A percentile compares a stretch with the other conserved stretches of the same genome.
These are phyloP conservation scores for Boletus rubroflammeus DNA, from an alignment of 768 basidiomycete genomes.

Conservation along the genomic window DNA sequence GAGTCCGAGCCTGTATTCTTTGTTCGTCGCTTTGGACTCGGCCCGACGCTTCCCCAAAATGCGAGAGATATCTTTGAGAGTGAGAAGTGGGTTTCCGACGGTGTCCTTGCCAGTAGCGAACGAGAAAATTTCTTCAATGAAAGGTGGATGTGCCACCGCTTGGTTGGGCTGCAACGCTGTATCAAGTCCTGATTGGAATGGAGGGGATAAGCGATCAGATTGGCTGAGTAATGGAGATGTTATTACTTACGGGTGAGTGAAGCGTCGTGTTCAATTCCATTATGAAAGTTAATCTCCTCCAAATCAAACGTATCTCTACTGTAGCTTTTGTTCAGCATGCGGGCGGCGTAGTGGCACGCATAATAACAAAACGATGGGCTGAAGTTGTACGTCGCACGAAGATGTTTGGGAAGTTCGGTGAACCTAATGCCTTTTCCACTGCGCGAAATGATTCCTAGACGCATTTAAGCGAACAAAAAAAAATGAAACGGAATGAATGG, in stretches of 20 bases:
- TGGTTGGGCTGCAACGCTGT: constrained; percentile 47
- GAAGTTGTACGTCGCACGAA: constrained; percentile 65
- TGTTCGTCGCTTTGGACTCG: constrained; percentile 50
- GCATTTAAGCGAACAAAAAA: not conserved
- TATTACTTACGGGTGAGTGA: constrained; percentile 27
- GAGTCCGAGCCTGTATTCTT: constrained; percentile 46
- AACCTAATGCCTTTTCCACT: constrained; percentile 70
- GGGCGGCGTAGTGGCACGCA: constrained; percentile 56
- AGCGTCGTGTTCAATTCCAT: constrained; percentile 18
- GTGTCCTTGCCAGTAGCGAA: constrained; percentile 56
- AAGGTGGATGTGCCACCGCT: constrained; percentile 43
- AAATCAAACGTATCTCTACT: constrained; percentile 58
- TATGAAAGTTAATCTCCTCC: constrained; percentile 30
- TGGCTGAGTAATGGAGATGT: not conserved
- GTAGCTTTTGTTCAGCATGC: constrained; percentile 54
- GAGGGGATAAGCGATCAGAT: not conserved
- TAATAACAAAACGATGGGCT: constrained; percentile 61
- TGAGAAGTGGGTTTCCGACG: constrained; percentile 47
- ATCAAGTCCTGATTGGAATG: constrained; percentile 49
- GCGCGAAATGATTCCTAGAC: constrained; percentile 43
- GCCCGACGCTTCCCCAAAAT: constrained; percentile 57
- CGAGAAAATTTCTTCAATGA: constrained; percentile 53
- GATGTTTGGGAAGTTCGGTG: constrained; percentile 32
- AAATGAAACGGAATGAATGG: not conserved
- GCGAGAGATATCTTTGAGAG: constrained; percentile 54